phyloP scores from a whole-genome alignment of 352 stramenopile genomes.

The Phytopythium chamaehyphon region DNA sequence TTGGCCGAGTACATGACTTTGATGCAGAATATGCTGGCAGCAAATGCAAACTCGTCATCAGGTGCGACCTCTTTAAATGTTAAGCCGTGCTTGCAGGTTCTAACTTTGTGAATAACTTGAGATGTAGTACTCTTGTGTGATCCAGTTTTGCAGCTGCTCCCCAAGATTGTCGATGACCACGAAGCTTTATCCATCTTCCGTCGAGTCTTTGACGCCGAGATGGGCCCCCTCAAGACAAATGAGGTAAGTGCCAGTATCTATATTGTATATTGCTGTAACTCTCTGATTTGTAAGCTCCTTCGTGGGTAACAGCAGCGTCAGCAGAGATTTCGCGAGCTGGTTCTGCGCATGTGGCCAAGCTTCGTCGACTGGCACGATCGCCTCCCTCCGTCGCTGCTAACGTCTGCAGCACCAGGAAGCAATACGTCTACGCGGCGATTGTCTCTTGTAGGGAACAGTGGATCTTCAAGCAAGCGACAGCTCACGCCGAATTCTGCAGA shows the following conservation, averaged over 20 bases:
- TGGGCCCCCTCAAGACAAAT: constrained; percentile 28
- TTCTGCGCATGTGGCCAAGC: constrained; percentile 75
- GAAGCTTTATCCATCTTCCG: constrained; percentile 59
- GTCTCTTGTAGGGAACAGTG: constrained; percentile 8
- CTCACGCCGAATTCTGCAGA: constrained; percentile 8
- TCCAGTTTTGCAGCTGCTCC: constrained; percentile 62
- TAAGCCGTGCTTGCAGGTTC: constrained; percentile 5
- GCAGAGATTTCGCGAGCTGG: constrained; percentile 57
- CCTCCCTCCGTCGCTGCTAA: constrained; percentile 33
- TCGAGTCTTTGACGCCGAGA: constrained; percentile 51
- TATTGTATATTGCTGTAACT: neutral
- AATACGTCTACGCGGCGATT: constrained; percentile 12
- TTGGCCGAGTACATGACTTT: constrained; percentile 68
- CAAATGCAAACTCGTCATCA: constrained; percentile 28
- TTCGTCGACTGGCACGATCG: constrained; percentile 49
- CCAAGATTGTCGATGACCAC: constrained; percentile 68
- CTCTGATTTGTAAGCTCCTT: too few relatives aligned
- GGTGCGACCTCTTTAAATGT: constrained; percentile 14
- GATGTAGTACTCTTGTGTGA: constrained; percentile 48
- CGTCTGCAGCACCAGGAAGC: constrained; percentile 1
- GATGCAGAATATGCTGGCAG: constrained; percentile 53
- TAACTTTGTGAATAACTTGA: neutral
- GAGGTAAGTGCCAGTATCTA: constrained; percentile 23
- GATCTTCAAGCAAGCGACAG: neutral
- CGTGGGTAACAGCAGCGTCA: constrained; percentile 38